Evolutionary conservation across 2,329 filamentous ascomycete species (phyloP).

Genomic region (Parasarocladium wereldwijsianum): DNA sequence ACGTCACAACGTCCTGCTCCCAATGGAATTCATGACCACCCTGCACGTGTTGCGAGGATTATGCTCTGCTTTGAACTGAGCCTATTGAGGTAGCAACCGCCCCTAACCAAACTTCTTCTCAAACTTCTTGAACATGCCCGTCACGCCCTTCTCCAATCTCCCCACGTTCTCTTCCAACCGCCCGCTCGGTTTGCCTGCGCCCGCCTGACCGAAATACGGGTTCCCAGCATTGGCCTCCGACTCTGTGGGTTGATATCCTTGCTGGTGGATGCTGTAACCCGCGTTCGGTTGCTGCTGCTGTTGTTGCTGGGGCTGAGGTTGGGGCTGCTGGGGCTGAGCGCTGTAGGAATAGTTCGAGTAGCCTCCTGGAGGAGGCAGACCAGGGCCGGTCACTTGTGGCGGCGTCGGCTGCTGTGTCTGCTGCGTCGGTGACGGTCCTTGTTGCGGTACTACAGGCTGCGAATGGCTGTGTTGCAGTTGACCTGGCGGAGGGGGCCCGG

Average conservation of each 20-base stretch:
- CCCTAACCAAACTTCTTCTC: constrained; percentile 61
- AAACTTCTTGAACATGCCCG: constrained; percentile 61
- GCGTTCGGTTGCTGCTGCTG: constrained; percentile 12
- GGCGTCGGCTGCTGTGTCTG: constrained; percentile 14
- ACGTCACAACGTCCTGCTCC: too few relatives aligned
- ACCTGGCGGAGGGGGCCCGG: constrained; percentile 10
- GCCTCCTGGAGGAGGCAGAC: constrained; percentile 30
- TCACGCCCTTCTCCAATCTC: constrained; percentile 53
- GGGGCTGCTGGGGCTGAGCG: constrained; percentile 10
- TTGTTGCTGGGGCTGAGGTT: not conserved
- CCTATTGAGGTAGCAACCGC: too few relatives aligned
- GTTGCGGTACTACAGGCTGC: constrained; percentile 5
- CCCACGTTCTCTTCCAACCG: constrained; percentile 52
- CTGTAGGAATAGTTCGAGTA: constrained; percentile 39
- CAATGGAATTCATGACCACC: too few relatives aligned
- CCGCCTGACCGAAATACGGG: constrained; percentile 22
- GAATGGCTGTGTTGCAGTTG: constrained; percentile 8
- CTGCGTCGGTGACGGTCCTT: constrained; percentile 9
- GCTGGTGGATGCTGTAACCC: constrained; percentile 50
- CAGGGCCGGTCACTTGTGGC: constrained; percentile 19
- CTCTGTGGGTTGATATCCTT: constrained; percentile 56
- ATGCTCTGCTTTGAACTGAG: too few relatives aligned
- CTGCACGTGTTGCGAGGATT: too few relatives aligned
- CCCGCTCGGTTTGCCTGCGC: constrained; percentile 29
- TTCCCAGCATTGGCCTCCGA: constrained; percentile 30